Base-by-base conservation (phyloP, 352 stramenopile genomes). In the Globisporangium rhizosaccharum region DNA sequence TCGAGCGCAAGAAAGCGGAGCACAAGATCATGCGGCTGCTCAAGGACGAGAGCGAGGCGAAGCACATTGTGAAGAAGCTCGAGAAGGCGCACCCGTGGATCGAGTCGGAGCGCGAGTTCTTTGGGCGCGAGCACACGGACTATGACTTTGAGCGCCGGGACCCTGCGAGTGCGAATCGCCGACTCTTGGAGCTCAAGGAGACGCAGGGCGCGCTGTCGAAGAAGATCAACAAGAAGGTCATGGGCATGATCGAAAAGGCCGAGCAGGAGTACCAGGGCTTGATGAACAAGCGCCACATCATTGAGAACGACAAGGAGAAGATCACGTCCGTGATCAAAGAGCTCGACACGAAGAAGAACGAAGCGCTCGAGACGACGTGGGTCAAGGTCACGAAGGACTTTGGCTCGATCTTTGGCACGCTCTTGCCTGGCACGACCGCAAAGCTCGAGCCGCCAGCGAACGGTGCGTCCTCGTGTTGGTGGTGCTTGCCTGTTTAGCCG, bases 211-310 rank as follows among this genome's bases (percentile, higher is more conserved):
- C 79, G 45, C 69, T 99, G 48, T 95, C 79, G 0, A 98, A 98
- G 68, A 99, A 99, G 66, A 98, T 99, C 61, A 99, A 99, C 80
- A 99, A 99, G 72, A 99, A 99, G 66, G 97, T 99, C 6, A 99
- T 99, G 96, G 96, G 94, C 37, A 99, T 99, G 96, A 99, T 99
- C 69, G 97, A 99, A 56, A 99, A 99, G 78, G 97, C 97, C 0
- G 97, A 99, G 73, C 86, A 96, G 51, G 97, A 99, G 69, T 99
- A 99, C 74, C 94, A 98, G 49, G 96, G 98, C 15, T 78, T 99
- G 57, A 94, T 98, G 71, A 90, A 96, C 63, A 99, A 99, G 77
- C 85, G 87, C 12, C 90, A 98, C 61, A 97, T 99, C 61, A 98
- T 99, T 51, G 96, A 99, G 65, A 99, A 99, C 47, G 97, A 99